Conservation (phyloP, 1,284 basidiomycete genomes). For the Cutaneotrichosporon cavernicola region DNA sequence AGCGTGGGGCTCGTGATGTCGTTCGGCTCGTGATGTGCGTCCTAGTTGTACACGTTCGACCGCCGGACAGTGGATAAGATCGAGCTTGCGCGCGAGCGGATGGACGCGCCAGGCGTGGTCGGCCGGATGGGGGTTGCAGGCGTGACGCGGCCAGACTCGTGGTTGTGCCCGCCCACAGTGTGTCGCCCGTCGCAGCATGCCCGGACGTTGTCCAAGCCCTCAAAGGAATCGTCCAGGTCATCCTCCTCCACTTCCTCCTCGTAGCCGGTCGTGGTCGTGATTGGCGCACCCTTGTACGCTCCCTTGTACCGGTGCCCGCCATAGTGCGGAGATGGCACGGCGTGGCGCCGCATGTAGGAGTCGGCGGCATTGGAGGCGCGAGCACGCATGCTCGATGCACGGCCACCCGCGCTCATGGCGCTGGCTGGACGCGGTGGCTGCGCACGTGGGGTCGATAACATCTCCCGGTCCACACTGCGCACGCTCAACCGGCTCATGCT, state of each 20-base stretch:
- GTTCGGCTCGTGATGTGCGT: not conserved
- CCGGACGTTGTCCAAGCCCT: constrained; percentile 90
- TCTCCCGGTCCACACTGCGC: constrained; percentile 38
- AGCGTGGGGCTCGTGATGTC: not conserved
- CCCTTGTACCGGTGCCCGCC: constrained; percentile 50
- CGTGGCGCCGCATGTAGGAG: constrained; percentile 74
- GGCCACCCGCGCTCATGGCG: constrained; percentile 50
- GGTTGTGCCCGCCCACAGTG: constrained; percentile 60
- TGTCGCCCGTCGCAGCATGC: constrained; percentile 94
- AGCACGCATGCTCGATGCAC: constrained; percentile 60
- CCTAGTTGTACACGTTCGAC: constrained; percentile 3
- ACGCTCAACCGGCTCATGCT: constrained; percentile 41
- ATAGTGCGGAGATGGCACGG: constrained; percentile 39
- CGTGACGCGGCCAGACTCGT: constrained; percentile 54
- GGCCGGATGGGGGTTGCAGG: constrained; percentile 31
- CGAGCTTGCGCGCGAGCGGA: constrained; percentile 27
- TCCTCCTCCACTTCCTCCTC: constrained; percentile 64
- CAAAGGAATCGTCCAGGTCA: constrained; percentile 76
- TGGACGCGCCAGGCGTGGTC: constrained; percentile 33
- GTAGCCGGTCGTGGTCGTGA: constrained; percentile 39
- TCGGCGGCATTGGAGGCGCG: constrained; percentile 82
- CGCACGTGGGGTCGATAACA: constrained; percentile 34
- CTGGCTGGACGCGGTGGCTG: constrained; percentile 57
- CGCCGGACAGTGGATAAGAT: constrained; percentile 27
- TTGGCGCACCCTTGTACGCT: constrained; percentile 40